Conservation (phyloP, 371 early-diverging fungal species). For the Mucor circinelloides region DNA sequence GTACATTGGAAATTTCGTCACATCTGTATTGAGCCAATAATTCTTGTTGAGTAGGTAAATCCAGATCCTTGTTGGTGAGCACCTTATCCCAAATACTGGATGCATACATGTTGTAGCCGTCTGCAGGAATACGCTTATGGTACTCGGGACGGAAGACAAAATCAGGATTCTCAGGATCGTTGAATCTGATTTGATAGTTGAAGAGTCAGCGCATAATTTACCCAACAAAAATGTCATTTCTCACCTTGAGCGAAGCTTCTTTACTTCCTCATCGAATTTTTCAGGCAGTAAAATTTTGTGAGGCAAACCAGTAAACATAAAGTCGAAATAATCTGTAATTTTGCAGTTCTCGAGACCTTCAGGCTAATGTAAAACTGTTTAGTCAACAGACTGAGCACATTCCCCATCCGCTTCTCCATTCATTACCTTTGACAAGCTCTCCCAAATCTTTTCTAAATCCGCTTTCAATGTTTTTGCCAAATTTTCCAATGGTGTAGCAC, state of each 20-base stretch:
- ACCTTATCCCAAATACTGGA: conserved; percentile 95
- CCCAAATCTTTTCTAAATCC: conserved; percentile 94
- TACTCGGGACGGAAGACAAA: conserved; percentile 89
- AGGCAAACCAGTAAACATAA: conserved; percentile 89
- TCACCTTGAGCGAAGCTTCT: conserved; percentile 70
- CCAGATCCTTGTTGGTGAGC: conserved; percentile 91
- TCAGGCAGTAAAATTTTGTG: conserved; percentile 90
- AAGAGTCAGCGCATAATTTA: neutral
- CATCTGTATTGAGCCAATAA: conserved; percentile 97
- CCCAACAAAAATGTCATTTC: neutral
- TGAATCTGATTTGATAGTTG: conserved; percentile 60
- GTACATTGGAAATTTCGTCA: conserved; percentile 91
- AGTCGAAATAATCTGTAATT: conserved; percentile 91
- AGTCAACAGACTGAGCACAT: neutral
- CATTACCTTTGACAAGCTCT: conserved; percentile 75
- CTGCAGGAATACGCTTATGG: conserved; percentile 93
- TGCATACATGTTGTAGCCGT: conserved; percentile 92
- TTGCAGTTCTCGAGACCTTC: conserved; percentile 77
- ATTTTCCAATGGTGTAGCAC: conserved; percentile 83
- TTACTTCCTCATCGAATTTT: conserved; percentile 78
- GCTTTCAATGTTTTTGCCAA: conserved; percentile 77
- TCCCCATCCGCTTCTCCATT: neutral
- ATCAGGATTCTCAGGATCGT: conserved; percentile 62
- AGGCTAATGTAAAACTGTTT: conserved; percentile 52
- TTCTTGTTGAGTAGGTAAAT: conserved; percentile 97